These are phyloP conservation scores for Bothriochloa decipiens DNA, from an alignment of 176 grass and related monocot genomes.

Conservation along the genomic window DNA sequence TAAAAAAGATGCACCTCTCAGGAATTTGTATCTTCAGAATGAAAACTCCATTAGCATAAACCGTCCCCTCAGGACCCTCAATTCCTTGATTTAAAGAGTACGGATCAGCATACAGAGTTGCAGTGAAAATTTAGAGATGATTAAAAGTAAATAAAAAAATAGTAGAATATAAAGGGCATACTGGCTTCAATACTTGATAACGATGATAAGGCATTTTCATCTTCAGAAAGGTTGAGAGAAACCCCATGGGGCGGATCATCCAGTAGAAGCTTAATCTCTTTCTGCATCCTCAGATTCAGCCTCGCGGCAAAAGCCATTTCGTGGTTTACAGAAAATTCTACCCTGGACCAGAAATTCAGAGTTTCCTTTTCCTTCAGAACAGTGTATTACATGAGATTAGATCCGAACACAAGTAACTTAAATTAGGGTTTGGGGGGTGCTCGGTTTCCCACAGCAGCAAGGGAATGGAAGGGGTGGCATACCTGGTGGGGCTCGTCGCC, in stretches of 20 bases:
- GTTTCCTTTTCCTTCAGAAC: not conserved
- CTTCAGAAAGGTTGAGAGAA: constrained; percentile 70
- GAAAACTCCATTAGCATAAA: constrained; percentile 84
- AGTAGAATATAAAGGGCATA: constrained; percentile 44
- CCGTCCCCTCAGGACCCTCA: constrained; percentile 67
- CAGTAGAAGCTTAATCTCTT: constrained; percentile 78
- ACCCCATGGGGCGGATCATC: constrained; percentile 83
- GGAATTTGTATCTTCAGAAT: constrained; percentile 87
- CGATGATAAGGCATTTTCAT: constrained; percentile 42
- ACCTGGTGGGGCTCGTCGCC: not conserved
- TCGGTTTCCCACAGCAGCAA: not conserved
- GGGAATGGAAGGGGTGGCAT: not conserved
- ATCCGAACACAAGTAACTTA: not conserved
- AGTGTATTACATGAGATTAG: not conserved
- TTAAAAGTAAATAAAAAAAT: not conserved
- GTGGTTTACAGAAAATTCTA: not conserved
- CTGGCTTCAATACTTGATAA: constrained; percentile 69
- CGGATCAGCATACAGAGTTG: constrained; percentile 26
- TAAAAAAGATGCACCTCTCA: constrained; percentile 59
- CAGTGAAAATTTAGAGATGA: constrained; percentile 1
- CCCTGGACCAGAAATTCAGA: constrained; percentile 6
- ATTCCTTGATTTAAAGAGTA: constrained; percentile 53
- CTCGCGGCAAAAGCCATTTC: constrained; percentile 77
- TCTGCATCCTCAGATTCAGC: constrained; percentile 83
- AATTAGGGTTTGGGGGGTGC: not conserved